A percentile compares a stretch with the other conserved stretches of the same genome.
phyloP scores from a whole-genome alignment of 1,284 basidiomycete species.

The Rhodotorula glutinis region DNA sequence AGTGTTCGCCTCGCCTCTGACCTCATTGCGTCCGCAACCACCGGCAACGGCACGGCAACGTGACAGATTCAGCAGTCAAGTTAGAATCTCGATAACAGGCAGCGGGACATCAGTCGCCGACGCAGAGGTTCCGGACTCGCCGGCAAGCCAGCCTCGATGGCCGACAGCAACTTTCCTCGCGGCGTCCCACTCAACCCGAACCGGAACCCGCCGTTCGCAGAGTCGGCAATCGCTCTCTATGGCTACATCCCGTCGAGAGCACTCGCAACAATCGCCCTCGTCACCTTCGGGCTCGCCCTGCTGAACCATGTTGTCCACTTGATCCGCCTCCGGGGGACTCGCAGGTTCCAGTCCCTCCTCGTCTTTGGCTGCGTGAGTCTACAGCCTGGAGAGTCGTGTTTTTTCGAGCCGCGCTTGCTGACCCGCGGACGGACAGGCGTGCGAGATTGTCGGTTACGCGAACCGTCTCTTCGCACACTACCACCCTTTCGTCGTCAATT shows the following conservation, averaged over 20 bases:
- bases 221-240: conserved; percentile 48
- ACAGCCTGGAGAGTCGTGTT: not conserved
- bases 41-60: too few species aligned
- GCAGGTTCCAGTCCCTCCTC: conserved; percentile 34
- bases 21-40: too few species aligned
- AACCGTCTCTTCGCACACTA: conserved; percentile 27
- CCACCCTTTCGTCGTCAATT: conserved; percentile 38
- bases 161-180: not conserved
- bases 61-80: too few species aligned
- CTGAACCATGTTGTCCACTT: conserved; percentile 44
- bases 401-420: too few species aligned
- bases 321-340: conserved; percentile 16
- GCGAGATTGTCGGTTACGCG: conserved; percentile 39
- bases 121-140: too few species aligned
- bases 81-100: too few species aligned
- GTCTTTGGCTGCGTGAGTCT: conserved; percentile 12
- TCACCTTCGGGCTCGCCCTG: conserved; percentile 45
- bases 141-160: not conserved
- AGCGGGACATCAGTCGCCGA: too few species aligned
- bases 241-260: conserved; percentile 46
- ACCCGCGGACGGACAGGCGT: conserved; percentile 17
- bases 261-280: conserved; percentile 40
- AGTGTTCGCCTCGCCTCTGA: too few species aligned
- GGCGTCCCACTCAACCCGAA: conserved; percentile 47
- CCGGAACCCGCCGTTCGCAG: conserved; percentile 43